Percentiles rank a stretch among this genome's conserved stretches.
These are phyloP conservation scores for Hyphopichia wangnamkhiaoensis DNA, from an alignment of 1,139 yeast species.

Conservation along the genomic window DNA sequence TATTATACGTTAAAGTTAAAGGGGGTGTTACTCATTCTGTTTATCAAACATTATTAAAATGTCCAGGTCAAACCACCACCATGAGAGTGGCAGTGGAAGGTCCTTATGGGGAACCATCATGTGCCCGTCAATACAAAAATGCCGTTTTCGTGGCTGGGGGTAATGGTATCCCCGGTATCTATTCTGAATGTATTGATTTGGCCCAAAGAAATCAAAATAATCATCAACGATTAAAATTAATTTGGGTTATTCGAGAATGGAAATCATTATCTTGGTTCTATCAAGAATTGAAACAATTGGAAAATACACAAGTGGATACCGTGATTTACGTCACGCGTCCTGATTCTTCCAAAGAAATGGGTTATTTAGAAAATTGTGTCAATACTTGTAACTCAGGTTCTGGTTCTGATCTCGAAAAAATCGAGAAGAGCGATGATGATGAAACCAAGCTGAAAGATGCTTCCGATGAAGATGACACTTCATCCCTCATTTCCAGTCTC, in stretches of 20 bases:
- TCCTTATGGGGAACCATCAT: conserved; percentile 24
- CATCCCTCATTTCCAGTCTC: conserved; percentile 5
- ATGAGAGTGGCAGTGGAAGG: conserved; percentile 29
- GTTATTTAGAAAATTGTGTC: conserved; percentile 4
- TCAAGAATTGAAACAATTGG: conserved; percentile 24
- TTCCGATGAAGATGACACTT: conserved; percentile 1
- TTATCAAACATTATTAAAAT: conserved; percentile 18
- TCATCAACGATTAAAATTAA: conserved; percentile 31
- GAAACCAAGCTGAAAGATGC: neutral
- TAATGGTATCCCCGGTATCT: conserved; percentile 33
- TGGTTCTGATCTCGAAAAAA: neutral
- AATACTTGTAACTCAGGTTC: neutral
- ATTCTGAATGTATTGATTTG: conserved; percentile 30
- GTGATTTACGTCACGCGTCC: conserved; percentile 32
- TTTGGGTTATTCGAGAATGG: conserved; percentile 52
- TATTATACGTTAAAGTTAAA: conserved; percentile 46
- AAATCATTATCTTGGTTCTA: conserved; percentile 32
- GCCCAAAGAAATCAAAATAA: conserved; percentile 9
- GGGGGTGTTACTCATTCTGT: conserved; percentile 44
- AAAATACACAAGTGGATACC: conserved; percentile 34
- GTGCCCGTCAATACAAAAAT: conserved; percentile 21
- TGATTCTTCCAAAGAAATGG: conserved; percentile 3
- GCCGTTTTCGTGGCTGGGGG: conserved; percentile 31
- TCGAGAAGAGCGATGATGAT: neutral
- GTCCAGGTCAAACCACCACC: conserved; percentile 5